Percentiles rank a stretch among this genome's conserved stretches.
Conservation (phyloP, 169 alveolate species). For the Eimeria sp. region DNA sequence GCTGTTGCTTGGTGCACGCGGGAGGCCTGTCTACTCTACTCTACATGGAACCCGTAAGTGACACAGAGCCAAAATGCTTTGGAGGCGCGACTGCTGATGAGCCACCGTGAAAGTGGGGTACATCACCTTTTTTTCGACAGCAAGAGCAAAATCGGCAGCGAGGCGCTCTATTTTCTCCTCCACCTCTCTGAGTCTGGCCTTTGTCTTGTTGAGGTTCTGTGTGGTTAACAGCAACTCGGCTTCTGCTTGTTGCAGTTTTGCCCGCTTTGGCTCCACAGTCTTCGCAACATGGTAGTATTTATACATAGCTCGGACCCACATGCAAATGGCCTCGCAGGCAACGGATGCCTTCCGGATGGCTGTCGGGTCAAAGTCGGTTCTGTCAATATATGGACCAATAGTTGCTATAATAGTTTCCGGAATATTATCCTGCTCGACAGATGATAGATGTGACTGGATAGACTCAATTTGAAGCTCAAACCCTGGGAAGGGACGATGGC, state of each 20-base stretch:
- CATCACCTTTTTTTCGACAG: slow-evolving; percentile 91
- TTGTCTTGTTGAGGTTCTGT: slow-evolving; percentile 93
- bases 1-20: background rate
- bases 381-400: slow-evolving; percentile 95
- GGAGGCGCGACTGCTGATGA: background rate
- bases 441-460: slow-evolving; percentile 87
- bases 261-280: slow-evolving; percentile 95
- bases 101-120: background rate
- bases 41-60: background rate
- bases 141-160: slow-evolving; percentile 93
- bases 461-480: too few relatives aligned
- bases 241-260: slow-evolving; percentile 94
- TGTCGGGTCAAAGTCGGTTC: slow-evolving; percentile 90
- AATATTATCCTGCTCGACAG: slow-evolving; percentile 96
- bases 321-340: slow-evolving; percentile 95
- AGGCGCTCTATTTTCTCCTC: slow-evolving; percentile 93
- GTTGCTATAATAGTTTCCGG: slow-evolving; percentile 97
- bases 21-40: background rate
- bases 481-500: slow-evolving; percentile 81
- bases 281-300: slow-evolving; percentile 95
- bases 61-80: background rate
- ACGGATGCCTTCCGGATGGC: slow-evolving; percentile 94
- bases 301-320: slow-evolving; percentile 97
- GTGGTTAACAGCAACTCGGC: slow-evolving; percentile 95
- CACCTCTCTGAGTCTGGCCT: slow-evolving; percentile 94